Conservation (phyloP, 371 early-diverging fungal species). For the Batrachochytrium dendrobatidis region DNA sequence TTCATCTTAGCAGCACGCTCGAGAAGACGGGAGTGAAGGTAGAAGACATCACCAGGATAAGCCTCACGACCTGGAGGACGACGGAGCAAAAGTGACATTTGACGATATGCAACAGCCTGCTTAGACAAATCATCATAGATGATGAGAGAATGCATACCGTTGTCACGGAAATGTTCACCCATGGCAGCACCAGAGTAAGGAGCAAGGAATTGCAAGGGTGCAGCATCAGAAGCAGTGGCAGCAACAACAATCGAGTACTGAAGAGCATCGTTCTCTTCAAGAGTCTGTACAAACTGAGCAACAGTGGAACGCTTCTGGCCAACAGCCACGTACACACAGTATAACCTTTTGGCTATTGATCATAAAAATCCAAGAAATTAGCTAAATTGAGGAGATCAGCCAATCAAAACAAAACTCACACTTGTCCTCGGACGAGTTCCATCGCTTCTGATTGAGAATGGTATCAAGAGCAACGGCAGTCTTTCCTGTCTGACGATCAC, state of each 20-base stretch:
- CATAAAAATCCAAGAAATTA: conserved; percentile 1
- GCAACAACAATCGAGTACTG: conserved; percentile 94
- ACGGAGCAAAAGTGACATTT: conserved; percentile 93
- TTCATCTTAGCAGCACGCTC: conserved; percentile 97
- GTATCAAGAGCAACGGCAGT: conserved; percentile 93
- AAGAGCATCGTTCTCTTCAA: conserved; percentile 85
- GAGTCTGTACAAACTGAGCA: conserved; percentile 92
- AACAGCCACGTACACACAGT: conserved; percentile 95
- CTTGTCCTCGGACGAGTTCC: conserved; percentile 83
- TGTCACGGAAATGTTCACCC: conserved; percentile 97
- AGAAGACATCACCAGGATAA: conserved; percentile 96
- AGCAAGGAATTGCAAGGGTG: conserved; percentile 92
- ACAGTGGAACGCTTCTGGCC: conserved; percentile 97
- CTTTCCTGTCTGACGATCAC: conserved; percentile 97
- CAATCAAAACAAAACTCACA: conserved; percentile 9
- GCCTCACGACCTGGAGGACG: conserved; percentile 98
- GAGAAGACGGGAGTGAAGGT: conserved; percentile 92
- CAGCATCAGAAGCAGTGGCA: conserved; percentile 93
- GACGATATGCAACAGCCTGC: conserved; percentile 97
- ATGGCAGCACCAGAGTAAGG: conserved; percentile 94
- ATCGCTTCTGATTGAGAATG: conserved; percentile 94
- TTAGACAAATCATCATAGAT: conserved; percentile 96
- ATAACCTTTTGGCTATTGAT: conserved; percentile 68
- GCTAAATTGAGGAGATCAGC: neutral
- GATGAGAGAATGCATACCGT: conserved; percentile 92